Conservation (phyloP, 2,329 filamentous ascomycete genomes). For the Diaporthe nobilis region DNA sequence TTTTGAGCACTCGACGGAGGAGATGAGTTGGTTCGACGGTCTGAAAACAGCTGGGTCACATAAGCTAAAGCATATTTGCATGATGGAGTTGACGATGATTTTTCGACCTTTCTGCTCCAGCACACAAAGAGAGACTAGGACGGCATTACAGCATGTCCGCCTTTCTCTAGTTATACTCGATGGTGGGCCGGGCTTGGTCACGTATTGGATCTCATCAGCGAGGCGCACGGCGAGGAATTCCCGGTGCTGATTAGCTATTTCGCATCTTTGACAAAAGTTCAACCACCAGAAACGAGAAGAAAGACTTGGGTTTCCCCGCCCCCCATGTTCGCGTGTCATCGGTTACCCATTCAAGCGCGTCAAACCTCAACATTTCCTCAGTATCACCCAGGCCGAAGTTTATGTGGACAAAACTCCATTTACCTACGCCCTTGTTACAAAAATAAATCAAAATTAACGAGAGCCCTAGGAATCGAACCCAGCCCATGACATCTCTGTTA, state of each 20-base stretch:
- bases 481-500: not conserved
- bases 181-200: not conserved
- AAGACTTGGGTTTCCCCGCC: not conserved
- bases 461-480: not conserved
- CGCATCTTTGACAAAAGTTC: not conserved
- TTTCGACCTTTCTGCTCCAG: not conserved
- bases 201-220: not conserved
- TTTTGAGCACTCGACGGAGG: slow-evolving; percentile 18
- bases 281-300: not conserved
- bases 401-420: too few relatives aligned
- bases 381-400: not conserved
- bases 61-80: not conserved
- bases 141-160: too few relatives aligned
- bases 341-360: not conserved
- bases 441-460: not conserved
- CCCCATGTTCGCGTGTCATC: too few relatives aligned
- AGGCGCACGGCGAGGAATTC: not conserved
- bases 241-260: too few relatives aligned
- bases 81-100: not conserved
- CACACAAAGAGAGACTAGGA: not conserved
- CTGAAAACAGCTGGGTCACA: too few relatives aligned
- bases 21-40: not conserved
- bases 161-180: not conserved
- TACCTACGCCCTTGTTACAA: not conserved
- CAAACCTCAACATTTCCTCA: not conserved